Evolutionary conservation across 106 monocot genomes (phyloP).

Genomic region (Allium sativum): DNA sequence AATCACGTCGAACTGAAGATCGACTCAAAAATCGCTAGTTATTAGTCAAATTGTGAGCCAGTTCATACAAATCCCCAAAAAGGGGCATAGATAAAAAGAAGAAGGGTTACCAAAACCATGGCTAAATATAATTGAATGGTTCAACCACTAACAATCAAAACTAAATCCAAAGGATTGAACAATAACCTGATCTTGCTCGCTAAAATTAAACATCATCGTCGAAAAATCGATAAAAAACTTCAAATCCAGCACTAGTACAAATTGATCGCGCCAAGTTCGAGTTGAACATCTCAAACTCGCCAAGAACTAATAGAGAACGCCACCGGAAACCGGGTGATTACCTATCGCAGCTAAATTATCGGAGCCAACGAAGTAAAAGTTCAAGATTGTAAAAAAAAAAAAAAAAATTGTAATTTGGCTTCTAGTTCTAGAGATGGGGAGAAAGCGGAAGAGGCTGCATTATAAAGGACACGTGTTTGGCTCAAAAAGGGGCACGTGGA

Average conservation of each 20-base stretch:
- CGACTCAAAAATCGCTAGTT: not conserved
- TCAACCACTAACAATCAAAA: not conserved
- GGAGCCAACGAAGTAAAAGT: too few relatives aligned
- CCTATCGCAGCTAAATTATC: too few relatives aligned
- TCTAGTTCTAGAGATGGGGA: too few relatives aligned
- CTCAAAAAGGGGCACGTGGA: too few relatives aligned
- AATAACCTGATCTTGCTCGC: constrained; percentile 4
- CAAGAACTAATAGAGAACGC: too few relatives aligned
- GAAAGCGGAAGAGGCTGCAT: too few relatives aligned
- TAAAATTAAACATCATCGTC: constrained; percentile 3
- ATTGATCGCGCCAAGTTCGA: not conserved
- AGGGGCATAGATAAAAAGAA: not conserved
- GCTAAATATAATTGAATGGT: not conserved
- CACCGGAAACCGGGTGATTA: too few relatives aligned
- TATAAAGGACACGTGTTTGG: too few relatives aligned
- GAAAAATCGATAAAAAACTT: not conserved
- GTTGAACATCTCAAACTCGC: constrained; percentile 2
- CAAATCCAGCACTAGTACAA: constrained; percentile 4
- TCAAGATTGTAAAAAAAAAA: not conserved
- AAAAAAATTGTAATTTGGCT: not conserved
- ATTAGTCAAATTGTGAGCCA: too few relatives aligned
- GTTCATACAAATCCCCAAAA: not conserved
- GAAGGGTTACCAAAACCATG: not conserved
- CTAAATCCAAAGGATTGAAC: not conserved
- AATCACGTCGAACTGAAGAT: not conserved